phyloP scores from a whole-genome alignment of 2,329 filamentous ascomycete species.

The Aspergillus ochraceus region DNA sequence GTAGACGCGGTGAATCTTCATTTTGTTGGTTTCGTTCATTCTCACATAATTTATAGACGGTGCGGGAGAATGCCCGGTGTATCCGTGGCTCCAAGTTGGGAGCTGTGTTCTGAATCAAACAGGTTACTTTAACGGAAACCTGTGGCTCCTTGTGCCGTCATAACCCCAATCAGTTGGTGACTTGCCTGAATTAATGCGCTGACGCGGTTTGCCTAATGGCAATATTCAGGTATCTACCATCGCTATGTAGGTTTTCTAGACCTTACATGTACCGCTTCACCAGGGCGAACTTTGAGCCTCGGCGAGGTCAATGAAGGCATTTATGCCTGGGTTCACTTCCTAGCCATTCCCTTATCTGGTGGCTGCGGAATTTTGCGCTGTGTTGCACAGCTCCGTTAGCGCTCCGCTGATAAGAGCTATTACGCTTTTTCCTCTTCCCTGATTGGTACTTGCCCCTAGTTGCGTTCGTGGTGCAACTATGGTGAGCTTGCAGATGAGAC shows the following conservation, averaged over 20 bases:
- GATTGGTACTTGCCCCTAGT: no score
- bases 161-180: not conserved
- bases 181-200: constrained; percentile 3
- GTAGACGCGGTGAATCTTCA: constrained; percentile 4
- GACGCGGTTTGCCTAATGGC: not conserved
- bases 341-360: not conserved
- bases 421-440: no score
- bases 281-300: not conserved
- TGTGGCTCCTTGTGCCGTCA: constrained; percentile 5
- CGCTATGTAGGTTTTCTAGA: constrained; percentile 4
- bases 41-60: not conserved
- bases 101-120: constrained; percentile 6
- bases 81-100: constrained; percentile 2
- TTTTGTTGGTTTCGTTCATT: constrained; percentile 7
- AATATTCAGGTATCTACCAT: constrained; percentile 3
- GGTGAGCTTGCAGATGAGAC: no score
- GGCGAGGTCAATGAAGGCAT: not conserved
- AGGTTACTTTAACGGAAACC: constrained; percentile 2
- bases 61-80: constrained; percentile 1
- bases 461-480: no score
- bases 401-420: no score
- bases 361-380: not conserved
- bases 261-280: constrained; percentile 1
- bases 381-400: not conserved
- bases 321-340: not conserved